These are phyloP conservation scores for Cercospora citrullina DNA, from an alignment of 2,329 filamentous ascomycete species.

Conservation along the genomic window DNA sequence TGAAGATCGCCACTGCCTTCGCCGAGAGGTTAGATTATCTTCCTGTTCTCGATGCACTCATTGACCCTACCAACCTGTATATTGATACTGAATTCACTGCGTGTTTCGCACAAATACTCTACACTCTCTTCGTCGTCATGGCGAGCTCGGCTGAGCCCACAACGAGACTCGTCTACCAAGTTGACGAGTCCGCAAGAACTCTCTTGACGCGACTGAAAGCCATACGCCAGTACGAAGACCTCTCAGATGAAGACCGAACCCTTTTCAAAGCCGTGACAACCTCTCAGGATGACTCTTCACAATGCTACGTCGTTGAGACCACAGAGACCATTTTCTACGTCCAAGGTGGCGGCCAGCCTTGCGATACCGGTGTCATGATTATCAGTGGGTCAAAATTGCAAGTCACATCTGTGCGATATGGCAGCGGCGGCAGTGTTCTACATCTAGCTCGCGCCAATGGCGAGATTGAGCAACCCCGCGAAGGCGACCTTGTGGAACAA, in stretches of 20 bases:
- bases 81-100: neutral
- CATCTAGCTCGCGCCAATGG: constrained; percentile 53
- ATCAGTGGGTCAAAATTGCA: constrained; percentile 44
- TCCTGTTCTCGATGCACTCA: neutral
- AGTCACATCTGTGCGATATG: constrained; percentile 60
- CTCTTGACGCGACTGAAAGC: constrained; percentile 12
- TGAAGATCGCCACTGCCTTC: neutral
- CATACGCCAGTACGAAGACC: neutral
- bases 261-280: constrained; percentile 6
- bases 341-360: constrained; percentile 73
- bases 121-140: neutral
- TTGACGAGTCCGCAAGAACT: constrained; percentile 13
- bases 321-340: constrained; percentile 72
- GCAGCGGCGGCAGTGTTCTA: constrained; percentile 57
- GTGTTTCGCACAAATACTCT: neutral
- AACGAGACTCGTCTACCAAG: constrained; percentile 8
- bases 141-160: neutral
- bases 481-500: constrained; percentile 55
- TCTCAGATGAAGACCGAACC: constrained; percentile 1
- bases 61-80: neutral
- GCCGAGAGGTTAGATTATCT: neutral
- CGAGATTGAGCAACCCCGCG: constrained; percentile 3
- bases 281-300: neutral
- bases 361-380: constrained; percentile 62
- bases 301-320: constrained; percentile 41